Conservation (phyloP, 2,329 filamentous ascomycete species). For the Ustulina deusta region DNA sequence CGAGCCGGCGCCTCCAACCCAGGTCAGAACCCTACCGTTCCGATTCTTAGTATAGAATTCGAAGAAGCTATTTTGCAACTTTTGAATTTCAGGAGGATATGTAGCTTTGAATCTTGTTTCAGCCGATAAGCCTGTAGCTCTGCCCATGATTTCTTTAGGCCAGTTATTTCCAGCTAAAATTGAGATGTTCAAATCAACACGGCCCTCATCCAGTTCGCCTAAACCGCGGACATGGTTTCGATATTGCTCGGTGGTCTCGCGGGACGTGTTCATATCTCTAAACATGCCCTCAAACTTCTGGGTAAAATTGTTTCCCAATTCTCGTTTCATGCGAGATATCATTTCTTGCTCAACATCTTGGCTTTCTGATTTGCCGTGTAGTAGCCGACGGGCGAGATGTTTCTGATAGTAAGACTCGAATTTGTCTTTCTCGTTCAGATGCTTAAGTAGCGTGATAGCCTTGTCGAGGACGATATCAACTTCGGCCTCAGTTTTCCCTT, state of each 20-base stretch:
- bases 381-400: slow-evolving; percentile 86
- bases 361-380: slow-evolving; percentile 90
- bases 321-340: slow-evolving; percentile 96
- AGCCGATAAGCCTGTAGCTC: slow-evolving; percentile 64
- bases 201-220: slow-evolving; percentile 66
- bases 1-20: slow-evolving; percentile 78
- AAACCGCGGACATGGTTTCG: slow-evolving; percentile 71
- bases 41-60: slow-evolving; percentile 89
- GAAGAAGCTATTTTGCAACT: slow-evolving; percentile 85
- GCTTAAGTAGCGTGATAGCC: slow-evolving; percentile 87
- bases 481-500: slow-evolving; percentile 90
- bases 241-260: slow-evolving; percentile 83
- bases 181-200: slow-evolving; percentile 83
- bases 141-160: slow-evolving; percentile 89
- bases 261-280: slow-evolving; percentile 90
- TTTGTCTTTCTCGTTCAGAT: slow-evolving; percentile 90
- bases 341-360: slow-evolving; percentile 95
- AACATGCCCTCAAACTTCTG: slow-evolving; percentile 97
- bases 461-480: slow-evolving; percentile 88
- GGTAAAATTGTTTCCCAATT: slow-evolving; percentile 94
- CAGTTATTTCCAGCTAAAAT: slow-evolving; percentile 95
- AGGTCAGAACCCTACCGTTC: slow-evolving; percentile 88
- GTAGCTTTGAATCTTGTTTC: slow-evolving; percentile 67
- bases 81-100: slow-evolving; percentile 80
- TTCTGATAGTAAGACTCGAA: slow-evolving; percentile 99